These are phyloP conservation scores for Naganishia friedmannii DNA, from an alignment of 768 basidiomycete genomes.

Conservation along the genomic window DNA sequence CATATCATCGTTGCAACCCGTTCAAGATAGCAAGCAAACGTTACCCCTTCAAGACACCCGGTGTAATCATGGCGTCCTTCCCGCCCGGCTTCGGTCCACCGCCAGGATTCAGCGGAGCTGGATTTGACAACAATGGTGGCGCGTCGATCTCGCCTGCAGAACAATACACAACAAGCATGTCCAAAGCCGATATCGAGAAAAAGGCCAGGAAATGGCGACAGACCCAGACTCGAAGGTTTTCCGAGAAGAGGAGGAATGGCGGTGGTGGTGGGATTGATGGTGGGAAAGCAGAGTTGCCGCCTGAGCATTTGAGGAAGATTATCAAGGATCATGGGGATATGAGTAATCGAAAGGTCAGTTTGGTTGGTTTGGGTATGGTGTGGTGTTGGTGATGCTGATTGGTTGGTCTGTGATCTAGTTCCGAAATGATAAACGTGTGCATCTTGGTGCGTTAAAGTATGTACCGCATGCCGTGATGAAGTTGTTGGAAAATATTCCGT, in stretches of 20 bases:
- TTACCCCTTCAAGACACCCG: not conserved
- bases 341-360: conserved; percentile 77
- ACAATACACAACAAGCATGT: conserved; percentile 52
- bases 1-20: no score
- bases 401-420: conserved; percentile 55
- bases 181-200: conserved; percentile 71
- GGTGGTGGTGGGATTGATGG: conserved; percentile 52
- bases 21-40: not conserved
- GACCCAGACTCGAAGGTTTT: conserved; percentile 73
- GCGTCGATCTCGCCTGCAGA: conserved; percentile 14
- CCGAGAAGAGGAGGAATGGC: conserved; percentile 47
- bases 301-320: conserved; percentile 98
- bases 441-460: conserved; percentile 89
- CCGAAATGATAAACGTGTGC: conserved; percentile 97
- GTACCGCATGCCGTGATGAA: conserved; percentile 99
- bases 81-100: conserved; percentile 36
- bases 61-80: conserved; percentile 24
- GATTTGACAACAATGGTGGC: not conserved
- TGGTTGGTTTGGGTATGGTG: not conserved
- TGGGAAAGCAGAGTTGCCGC: conserved; percentile 72
- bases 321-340: conserved; percentile 99
- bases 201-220: conserved; percentile 96
- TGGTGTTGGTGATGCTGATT: not conserved
- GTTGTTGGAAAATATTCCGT: conserved; percentile 95
- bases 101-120: conserved; percentile 21